Base-by-base conservation (phyloP, 1,284 basidiomycete species). In the Sanghuangporus sanghuang region DNA sequence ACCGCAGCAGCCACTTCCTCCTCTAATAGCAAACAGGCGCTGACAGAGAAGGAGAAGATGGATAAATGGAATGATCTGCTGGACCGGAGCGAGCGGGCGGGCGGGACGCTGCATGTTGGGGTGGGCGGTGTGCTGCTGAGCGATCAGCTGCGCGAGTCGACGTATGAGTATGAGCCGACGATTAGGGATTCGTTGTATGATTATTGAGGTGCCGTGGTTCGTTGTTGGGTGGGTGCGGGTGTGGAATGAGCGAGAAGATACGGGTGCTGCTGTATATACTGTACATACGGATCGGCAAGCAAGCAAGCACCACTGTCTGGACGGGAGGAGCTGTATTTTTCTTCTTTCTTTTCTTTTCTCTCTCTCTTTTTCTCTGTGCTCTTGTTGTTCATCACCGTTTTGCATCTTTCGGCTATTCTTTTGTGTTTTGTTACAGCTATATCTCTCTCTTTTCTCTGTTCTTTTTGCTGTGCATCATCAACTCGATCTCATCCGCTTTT, bases 61-160 rank as follows among this genome's bases (percentile, higher is more conserved):
- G 83, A 81, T 8, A 82, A 81, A 68, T 90, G 89, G 89, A 79
- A 88, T 65, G 85, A 85, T 64, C 69, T 90, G 63, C 73, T 90
- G 64, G 79, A 82, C 71, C 77, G 80, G 67, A 89, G 87, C 69
- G 86, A 79, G 52, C 72, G 73, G 59, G 88, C 89, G 1, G 88
- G 88, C 3, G 89, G 88, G 58, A 90, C 89, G 60, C 70, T 90
- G 61, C 87, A 85, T 69, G 68, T 88, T 5, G 74, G 64, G 4
- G 11, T 55, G 12, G 61, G 73, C 56, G 70, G 72, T 23, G 44
- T 6, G 16, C 73, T 83, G 56, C 69, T 80, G 68, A 82, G 80
- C 55, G 81, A 84, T 64, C 73, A 69, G 44, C 67, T 81, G 55
- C 73, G 78, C 7, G 64, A 65, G 27, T 62, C 60, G 32, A 12